Evolutionary conservation across 345 rosid genomes (phyloP), one percentile per base, ranked within the genome.

Genomic region (Euphorbia lathyris): DNA sequence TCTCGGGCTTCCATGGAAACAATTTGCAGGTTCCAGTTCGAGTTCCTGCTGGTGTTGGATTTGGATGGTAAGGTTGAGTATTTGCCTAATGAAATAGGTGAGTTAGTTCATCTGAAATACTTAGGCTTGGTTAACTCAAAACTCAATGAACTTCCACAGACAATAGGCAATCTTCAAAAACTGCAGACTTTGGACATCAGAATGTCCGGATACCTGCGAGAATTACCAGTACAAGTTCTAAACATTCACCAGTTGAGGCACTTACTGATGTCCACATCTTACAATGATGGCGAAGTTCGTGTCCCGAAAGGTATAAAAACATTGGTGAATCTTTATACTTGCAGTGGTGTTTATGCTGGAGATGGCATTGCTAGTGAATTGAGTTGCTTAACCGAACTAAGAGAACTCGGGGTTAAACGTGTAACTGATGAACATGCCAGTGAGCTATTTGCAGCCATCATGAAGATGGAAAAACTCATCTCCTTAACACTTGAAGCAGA

Each of bases 321-420:
- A 12, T 0, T 66, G 53, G 11, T 7, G 40, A 48, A 59, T 48
- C 67, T 73, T 29, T 67, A 26, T 13, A 73, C 67, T 36, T 59
- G 19, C 6, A 59, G n/a, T n/a, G 76, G 71, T 17, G 32, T 73
- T 25, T 73, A 73, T 59, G 76, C 71, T 11, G 76, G 71, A 48
- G 71, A n/a, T 17, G 71, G 71, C 42, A 66, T 47, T 59, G 67
- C 62, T 19, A 27, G 22, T 16, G 76, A 66, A 59, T 26, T 73
- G 51, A 17, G 66, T 23, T 20, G 17, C 48, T 48, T 73, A 58
- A 47, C 67, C 36, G 71, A 73, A 38, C 53, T 73, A 3, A 48
- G 53, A 59, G 29, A 58, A 14, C 72, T 73, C 4, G 53, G 67
- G 9, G 53, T 73, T 26, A 66, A 58, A 40, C 51, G 67, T 11